phyloP scores from a whole-genome alignment of 2,329 filamentous ascomycete species.

The Onygenales sp. region DNA sequence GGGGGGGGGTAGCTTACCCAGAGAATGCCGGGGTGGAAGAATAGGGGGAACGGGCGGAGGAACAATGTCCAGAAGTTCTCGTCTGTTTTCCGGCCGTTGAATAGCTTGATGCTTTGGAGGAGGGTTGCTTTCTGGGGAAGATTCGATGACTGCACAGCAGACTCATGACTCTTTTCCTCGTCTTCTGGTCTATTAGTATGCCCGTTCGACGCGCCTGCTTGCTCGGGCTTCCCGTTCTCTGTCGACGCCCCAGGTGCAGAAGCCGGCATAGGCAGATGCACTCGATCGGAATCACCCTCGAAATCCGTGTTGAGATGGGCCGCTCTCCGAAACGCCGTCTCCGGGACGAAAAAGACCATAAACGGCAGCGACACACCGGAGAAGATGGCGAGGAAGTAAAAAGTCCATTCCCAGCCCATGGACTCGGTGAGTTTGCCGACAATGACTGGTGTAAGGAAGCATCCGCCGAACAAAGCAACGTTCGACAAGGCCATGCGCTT shows the following conservation, averaged over 20 bases:
- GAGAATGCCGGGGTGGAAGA: slow-evolving; percentile 74
- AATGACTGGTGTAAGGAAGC: slow-evolving; percentile 76
- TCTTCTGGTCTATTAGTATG: background rate
- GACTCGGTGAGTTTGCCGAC: slow-evolving; percentile 73
- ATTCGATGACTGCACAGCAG: background rate
- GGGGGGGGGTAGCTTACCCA: slow-evolving; percentile 42
- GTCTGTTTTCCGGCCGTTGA: slow-evolving; percentile 74
- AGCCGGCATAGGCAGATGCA: slow-evolving; percentile 4
- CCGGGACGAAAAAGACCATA: slow-evolving; percentile 71
- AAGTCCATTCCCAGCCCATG: slow-evolving; percentile 79
- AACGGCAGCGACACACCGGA: slow-evolving; percentile 58
- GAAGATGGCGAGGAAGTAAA: slow-evolving; percentile 83
- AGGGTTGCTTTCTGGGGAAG: slow-evolving; percentile 42
- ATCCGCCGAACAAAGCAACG: slow-evolving; percentile 59
- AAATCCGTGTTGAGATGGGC: slow-evolving; percentile 61
- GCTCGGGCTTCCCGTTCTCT: too few relatives aligned
- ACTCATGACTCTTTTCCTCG: background rate
- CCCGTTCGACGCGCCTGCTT: background rate
- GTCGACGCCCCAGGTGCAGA: background rate
- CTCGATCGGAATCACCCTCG: slow-evolving; percentile 24
- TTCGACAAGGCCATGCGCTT: slow-evolving; percentile 77
- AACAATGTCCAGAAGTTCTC: slow-evolving; percentile 60
- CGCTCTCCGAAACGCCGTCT: slow-evolving; percentile 68
- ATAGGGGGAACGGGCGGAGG: slow-evolving; percentile 68
- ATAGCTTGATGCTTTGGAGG: slow-evolving; percentile 52